Conservation (phyloP, 768 basidiomycete genomes). For the Mycena vulgaris region DNA sequence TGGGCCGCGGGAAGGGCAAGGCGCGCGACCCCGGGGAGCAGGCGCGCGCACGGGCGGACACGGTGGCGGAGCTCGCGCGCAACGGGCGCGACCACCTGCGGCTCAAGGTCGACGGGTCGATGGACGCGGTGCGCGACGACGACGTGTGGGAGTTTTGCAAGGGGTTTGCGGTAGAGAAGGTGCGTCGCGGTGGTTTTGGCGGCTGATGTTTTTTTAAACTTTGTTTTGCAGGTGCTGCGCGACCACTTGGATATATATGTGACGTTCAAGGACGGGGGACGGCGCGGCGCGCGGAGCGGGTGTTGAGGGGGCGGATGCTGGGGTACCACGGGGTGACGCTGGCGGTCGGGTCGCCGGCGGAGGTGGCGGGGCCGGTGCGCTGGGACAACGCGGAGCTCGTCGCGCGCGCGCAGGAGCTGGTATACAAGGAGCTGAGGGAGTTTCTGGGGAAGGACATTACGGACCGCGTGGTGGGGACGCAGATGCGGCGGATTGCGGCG, state of each 20-base stretch:
- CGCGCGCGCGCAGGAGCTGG: slow-evolving; percentile 67
- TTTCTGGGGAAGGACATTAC: slow-evolving; percentile 76
- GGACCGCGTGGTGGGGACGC: slow-evolving; percentile 70
- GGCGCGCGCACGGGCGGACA: slow-evolving; percentile 51
- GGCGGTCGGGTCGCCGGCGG: slow-evolving; percentile 59
- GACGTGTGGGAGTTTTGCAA: slow-evolving; percentile 80
- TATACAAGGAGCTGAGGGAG: slow-evolving; percentile 69
- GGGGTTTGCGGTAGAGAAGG: slow-evolving; percentile 76
- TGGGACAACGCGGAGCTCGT: slow-evolving; percentile 71
- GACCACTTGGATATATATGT: slow-evolving; percentile 85
- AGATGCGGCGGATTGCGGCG: slow-evolving; percentile 66
- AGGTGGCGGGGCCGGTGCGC: slow-evolving; percentile 56
- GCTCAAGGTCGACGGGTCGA: slow-evolving; percentile 64
- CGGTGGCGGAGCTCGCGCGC: slow-evolving; percentile 67
- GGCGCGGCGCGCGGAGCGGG: slow-evolving; percentile 78
- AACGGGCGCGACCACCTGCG: slow-evolving; percentile 80
- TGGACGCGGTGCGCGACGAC: slow-evolving; percentile 70
- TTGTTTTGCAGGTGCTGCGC: slow-evolving; percentile 70
- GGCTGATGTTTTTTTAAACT: neutral
- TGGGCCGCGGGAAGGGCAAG: slow-evolving; percentile 38
- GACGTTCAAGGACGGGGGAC: slow-evolving; percentile 75
- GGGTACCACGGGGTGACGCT: slow-evolving; percentile 73
- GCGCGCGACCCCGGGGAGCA: slow-evolving; percentile 34
- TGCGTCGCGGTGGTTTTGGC: slow-evolving; percentile 57
- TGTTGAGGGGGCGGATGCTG: slow-evolving; percentile 72